Conservation (phyloP, 768 basidiomycete genomes). For the Omphalotus guepiniiformis region DNA sequence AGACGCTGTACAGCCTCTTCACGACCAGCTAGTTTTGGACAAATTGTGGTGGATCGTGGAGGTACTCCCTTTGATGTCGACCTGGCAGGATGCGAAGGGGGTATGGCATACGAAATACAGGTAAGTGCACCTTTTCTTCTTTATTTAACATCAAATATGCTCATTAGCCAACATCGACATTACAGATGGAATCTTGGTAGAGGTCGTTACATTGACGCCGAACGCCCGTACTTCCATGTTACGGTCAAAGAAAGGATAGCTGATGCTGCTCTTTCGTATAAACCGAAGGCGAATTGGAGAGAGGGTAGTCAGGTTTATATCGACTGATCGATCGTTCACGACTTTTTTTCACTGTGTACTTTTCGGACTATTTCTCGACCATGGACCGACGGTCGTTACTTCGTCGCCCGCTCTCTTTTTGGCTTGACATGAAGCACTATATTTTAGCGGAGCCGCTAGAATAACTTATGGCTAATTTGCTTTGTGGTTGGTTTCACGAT, state of each 20-base stretch:
- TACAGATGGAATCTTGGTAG: slow-evolving; percentile 51
- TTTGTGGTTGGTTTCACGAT: too few species aligned
- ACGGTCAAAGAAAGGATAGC: slow-evolving; percentile 60
- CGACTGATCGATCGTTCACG: slow-evolving; percentile 15
- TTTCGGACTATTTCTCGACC: too few species aligned
- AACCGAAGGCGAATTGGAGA: slow-evolving; percentile 51
- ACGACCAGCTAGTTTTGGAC: slow-evolving; percentile 30
- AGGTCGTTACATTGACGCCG: slow-evolving; percentile 46
- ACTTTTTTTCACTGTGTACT: too few species aligned
- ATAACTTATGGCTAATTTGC: neutral
- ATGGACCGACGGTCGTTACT: too few species aligned
- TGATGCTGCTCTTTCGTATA: slow-evolving; percentile 44
- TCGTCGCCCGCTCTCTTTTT: neutral
- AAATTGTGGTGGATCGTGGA: slow-evolving; percentile 50
- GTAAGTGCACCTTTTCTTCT: slow-evolving; percentile 35
- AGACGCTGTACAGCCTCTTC: slow-evolving; percentile 33
- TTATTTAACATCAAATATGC: neutral
- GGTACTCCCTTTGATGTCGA: slow-evolving; percentile 32
- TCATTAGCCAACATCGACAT: neutral
- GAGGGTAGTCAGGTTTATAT: slow-evolving; percentile 46
- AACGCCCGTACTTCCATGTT: slow-evolving; percentile 54
- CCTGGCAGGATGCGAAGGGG: slow-evolving; percentile 36
- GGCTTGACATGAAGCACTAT: neutral
- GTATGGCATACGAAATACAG: slow-evolving; percentile 43
- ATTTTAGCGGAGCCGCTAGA: neutral